Base-by-base conservation (phyloP, 1,139 yeast species). In the Sugiyamaella paludigena region DNA sequence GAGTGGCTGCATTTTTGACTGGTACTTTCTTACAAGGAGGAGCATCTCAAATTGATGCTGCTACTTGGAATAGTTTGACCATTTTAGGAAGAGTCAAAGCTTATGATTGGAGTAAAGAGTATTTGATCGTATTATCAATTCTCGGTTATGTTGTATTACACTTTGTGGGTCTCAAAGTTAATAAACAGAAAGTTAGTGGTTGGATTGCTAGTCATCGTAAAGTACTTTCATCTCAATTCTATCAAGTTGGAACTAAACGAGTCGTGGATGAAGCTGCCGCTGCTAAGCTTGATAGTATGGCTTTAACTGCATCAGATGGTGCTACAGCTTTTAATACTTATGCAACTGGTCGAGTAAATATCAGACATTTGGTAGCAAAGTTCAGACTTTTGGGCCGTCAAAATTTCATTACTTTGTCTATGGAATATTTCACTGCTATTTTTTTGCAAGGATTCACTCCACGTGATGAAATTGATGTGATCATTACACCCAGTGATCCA, bases 331-430 rank as follows among this genome's bases (percentile, higher is more conserved):
- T 70, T 67, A 74, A 92, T 13, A 75, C 88, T 42, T 92, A 87
- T 67, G 96, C 97, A 40, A 78, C 95, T 50, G 98, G 98, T 55
- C 82, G 98, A 67, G 73, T 80, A 55, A 84, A 87, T 67, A 77
- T 92, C 56, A 81, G 80, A 55, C 76, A 79, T 54, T 72, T 88
- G 51, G 71, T 78, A 50, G 75, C 84, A 49, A 80, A 77, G 56
- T 74, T 89, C 65, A 78, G 76, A 52, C 76, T 89, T 68, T 74
- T 80, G 57, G 82, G 95, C 54, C 84, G 98, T 72, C 91, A 88
- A 67, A 92, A 91, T 69, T 60, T 84, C 36, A 73, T 87, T 57
- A 74, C 86, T 58, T 78, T 83, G 78, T 37, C 74, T 46, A 64
- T 80, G 71, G 89, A 86, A 69, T 63, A 70, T 53, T 60, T 77